phyloP scores from a whole-genome alignment of 2,329 filamentous ascomycete genomes.

The Basipetospora chlamydospora region DNA sequence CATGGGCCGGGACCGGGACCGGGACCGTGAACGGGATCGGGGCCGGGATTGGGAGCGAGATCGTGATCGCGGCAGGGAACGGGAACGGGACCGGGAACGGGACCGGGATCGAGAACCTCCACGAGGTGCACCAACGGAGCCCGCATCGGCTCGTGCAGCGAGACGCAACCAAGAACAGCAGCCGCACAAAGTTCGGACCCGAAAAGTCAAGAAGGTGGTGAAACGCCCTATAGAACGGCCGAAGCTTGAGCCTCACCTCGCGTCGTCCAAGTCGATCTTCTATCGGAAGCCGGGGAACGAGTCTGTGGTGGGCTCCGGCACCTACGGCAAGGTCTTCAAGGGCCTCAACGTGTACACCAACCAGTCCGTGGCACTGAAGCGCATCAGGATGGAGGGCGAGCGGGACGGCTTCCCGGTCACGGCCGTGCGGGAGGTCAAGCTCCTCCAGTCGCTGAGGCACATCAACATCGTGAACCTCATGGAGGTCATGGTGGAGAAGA shows the following conservation, averaged over 20 bases:
- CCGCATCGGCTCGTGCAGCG: conserved; percentile 29
- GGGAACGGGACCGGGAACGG: conserved; percentile 15
- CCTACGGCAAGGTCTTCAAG: conserved; percentile 92
- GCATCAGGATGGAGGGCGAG: conserved; percentile 88
- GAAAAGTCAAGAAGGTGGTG: conserved; percentile 53
- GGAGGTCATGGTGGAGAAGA: conserved; percentile 96
- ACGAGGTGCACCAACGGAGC: conserved; percentile 36
- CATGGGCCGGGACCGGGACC: conserved; percentile 10
- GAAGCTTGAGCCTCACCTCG: conserved; percentile 55
- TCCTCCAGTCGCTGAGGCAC: conserved; percentile 75
- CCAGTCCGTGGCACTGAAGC: conserved; percentile 70
- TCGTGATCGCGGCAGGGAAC: neutral
- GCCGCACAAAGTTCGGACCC: conserved; percentile 30
- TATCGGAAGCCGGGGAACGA: conserved; percentile 95
- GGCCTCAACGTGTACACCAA: conserved; percentile 86
- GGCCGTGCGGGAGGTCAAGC: conserved; percentile 78
- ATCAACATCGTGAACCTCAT: conserved; percentile 68
- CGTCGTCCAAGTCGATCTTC: conserved; percentile 75
- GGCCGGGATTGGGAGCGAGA: conserved; percentile 20
- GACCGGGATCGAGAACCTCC: conserved; percentile 31
- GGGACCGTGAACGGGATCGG: neutral
- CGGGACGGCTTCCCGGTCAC: conserved; percentile 84
- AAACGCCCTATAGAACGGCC: conserved; percentile 60
- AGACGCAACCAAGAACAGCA: conserved; percentile 5
- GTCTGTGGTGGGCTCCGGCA: conserved; percentile 88